phyloP scores from a whole-genome alignment of 108 stramenopile species.

The Cylindrotheca fusiformis region DNA sequence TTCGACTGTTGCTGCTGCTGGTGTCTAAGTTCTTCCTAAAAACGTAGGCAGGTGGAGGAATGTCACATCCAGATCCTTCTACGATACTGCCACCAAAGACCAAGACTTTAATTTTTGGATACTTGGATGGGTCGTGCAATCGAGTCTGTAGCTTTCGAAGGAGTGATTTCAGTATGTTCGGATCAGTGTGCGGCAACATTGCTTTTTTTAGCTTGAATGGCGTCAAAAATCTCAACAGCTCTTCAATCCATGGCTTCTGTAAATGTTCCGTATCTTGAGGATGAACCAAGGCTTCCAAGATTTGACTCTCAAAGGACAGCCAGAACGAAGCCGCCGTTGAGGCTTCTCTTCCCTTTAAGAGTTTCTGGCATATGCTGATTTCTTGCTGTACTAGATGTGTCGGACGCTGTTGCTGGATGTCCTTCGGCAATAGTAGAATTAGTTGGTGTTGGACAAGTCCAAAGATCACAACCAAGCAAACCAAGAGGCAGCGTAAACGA shows the following conservation, averaged over 20 bases:
- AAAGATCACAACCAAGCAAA: background rate
- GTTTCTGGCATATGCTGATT: background rate
- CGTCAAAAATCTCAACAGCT: background rate
- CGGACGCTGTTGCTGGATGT: background rate
- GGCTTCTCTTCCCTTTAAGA: background rate
- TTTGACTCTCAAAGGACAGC: background rate
- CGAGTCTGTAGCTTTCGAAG: background rate
- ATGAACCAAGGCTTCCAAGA: slow-evolving; percentile 1
- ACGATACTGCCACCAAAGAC: slow-evolving; percentile 60
- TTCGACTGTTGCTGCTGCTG: background rate
- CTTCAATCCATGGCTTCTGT: slow-evolving; percentile 2
- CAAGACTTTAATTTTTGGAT: slow-evolving; percentile 32
- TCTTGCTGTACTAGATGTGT: background rate
- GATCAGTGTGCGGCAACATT: background rate
- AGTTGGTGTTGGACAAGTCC: too few species aligned
- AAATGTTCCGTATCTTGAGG: background rate
- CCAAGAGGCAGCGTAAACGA: too few species aligned
- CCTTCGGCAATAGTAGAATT: background rate
- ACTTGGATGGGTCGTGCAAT: background rate
- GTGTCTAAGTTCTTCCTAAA: background rate
- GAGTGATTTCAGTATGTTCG: background rate
- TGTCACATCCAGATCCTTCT: slow-evolving; percentile 45
- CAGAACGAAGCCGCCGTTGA: slow-evolving; percentile 1
- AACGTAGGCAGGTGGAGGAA: background rate
- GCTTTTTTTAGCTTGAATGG: slow-evolving; percentile 1